phyloP scores from a whole-genome alignment of 2,329 filamentous ascomycete genomes.

The Pseudocercospora eumusae region DNA sequence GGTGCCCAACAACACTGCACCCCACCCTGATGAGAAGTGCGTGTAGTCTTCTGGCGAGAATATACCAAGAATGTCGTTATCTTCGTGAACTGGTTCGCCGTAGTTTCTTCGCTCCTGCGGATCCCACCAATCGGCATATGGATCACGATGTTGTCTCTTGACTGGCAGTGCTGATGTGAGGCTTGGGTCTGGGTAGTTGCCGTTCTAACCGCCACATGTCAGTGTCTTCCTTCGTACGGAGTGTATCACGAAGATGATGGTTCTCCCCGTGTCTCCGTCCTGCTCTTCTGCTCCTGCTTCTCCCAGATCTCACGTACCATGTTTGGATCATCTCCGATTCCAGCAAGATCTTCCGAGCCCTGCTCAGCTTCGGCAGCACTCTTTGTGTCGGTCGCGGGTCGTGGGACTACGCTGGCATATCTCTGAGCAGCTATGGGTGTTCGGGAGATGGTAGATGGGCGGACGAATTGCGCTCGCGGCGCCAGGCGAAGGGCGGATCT shows the following conservation, averaged over 20 bases:
- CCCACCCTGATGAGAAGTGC: slow-evolving; percentile 73
- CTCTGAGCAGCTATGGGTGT: slow-evolving; percentile 30
- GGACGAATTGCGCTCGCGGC: slow-evolving; percentile 35
- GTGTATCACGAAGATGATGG: neutral
- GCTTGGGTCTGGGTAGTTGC: slow-evolving; percentile 78
- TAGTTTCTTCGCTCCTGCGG: slow-evolving; percentile 96
- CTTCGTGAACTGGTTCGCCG: slow-evolving; percentile 93
- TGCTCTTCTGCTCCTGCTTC: neutral
- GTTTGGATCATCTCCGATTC: slow-evolving; percentile 33
- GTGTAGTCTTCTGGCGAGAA: slow-evolving; percentile 90
- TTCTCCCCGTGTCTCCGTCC: neutral
- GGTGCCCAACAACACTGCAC: slow-evolving; percentile 58
- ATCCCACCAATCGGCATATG: slow-evolving; percentile 94
- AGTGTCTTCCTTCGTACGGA: neutral
- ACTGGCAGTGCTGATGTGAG: slow-evolving; percentile 51
- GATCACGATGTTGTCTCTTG: slow-evolving; percentile 91
- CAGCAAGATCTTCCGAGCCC: slow-evolving; percentile 33
- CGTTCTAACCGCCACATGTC: slow-evolving; percentile 60
- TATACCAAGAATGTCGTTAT: slow-evolving; percentile 88
- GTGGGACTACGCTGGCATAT: slow-evolving; percentile 27
- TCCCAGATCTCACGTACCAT: slow-evolving; percentile 32
- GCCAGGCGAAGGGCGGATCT: slow-evolving; percentile 33
- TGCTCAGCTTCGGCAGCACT: slow-evolving; percentile 32
- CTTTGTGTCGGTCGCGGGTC: slow-evolving; percentile 32
- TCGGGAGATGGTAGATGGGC: slow-evolving; percentile 29